A percentile compares a stretch with the other conserved stretches of the same genome.
Evolutionary conservation across 176 grass and related monocot genomes (phyloP).

Genomic region (Themeda triandra): DNA sequence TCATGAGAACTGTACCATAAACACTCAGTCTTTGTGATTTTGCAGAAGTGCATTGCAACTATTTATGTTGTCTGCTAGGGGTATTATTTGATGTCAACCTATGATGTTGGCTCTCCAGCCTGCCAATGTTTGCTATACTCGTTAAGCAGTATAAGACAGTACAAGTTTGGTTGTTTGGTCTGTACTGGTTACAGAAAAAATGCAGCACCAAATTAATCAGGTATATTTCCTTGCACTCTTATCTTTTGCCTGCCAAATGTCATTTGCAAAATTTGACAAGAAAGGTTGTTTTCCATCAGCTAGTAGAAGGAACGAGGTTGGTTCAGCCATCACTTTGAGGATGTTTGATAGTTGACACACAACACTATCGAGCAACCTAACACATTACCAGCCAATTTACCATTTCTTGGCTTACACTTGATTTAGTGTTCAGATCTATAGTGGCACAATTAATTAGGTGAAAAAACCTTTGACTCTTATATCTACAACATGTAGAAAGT

Average conservation of each 20-base stretch:
- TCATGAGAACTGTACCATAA: neutral
- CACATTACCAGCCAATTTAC: neutral
- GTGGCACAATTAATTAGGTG: neutral
- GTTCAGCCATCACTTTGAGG: neutral
- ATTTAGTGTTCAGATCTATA: neutral
- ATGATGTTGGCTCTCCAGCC: neutral
- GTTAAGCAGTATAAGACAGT: neutral
- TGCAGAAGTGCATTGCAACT: neutral
- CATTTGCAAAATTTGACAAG: neutral
- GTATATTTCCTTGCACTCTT: neutral
- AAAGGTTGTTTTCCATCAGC: neutral
- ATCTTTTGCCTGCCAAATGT: neutral
- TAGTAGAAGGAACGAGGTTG: neutral
- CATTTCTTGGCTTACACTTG: neutral
- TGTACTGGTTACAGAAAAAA: neutral
- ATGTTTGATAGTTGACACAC: neutral
- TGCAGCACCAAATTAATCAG: too few species aligned
- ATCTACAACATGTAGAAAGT: neutral
- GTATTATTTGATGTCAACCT: neutral
- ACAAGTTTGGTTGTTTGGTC: neutral
- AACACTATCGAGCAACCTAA: neutral
- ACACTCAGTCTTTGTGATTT: neutral
- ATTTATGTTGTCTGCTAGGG: neutral
- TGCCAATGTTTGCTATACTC: neutral
- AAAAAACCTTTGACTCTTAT: neutral